Percentiles rank a stretch among this genome's conserved stretches.
Conservation (phyloP, 169 alveolate species). For the Babesia caballi region DNA sequence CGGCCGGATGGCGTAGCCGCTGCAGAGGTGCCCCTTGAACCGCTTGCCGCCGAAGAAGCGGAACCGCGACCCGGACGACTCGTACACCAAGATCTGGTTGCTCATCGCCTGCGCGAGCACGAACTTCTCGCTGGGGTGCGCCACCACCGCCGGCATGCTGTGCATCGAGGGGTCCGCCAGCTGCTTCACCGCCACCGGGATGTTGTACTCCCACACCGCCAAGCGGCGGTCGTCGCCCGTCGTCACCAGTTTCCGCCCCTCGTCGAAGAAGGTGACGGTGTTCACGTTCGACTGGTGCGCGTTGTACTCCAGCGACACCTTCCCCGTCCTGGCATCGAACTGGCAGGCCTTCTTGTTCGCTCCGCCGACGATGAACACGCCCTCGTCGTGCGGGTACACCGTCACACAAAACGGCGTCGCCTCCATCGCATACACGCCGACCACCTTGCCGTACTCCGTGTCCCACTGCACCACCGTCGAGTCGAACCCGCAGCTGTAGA, state of each 20-base stretch:
- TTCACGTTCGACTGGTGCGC: conserved; percentile 94
- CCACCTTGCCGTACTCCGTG: conserved; percentile 95
- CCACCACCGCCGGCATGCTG: conserved; percentile 88
- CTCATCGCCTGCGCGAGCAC: conserved; percentile 93
- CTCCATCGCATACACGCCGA: conserved; percentile 82
- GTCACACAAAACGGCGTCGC: conserved; percentile 91
- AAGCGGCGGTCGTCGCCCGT: conserved; percentile 95
- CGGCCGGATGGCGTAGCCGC: conserved; percentile 94
- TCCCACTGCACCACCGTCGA: conserved; percentile 92
- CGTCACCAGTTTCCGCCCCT: conserved; percentile 87
- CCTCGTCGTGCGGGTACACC: conserved; percentile 86
- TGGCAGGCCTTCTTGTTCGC: conserved; percentile 88
- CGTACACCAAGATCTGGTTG: conserved; percentile 92
- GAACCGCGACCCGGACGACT: conserved; percentile 76
- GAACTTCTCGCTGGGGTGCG: conserved; percentile 92
- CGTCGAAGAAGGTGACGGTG: conserved; percentile 90
- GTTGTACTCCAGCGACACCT: conserved; percentile 86
- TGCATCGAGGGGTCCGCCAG: conserved; percentile 94
- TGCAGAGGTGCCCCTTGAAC: conserved; percentile 89
- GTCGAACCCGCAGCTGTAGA: conserved; percentile 91
- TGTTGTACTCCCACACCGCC: conserved; percentile 94
- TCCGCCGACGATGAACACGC: conserved; percentile 90
- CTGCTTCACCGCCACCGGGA: conserved; percentile 93
- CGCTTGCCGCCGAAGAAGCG: conserved; percentile 89
- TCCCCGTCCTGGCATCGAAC: conserved; percentile 88